Conservation (phyloP, 257 asterid species). For the Capsicum pubescens region DNA sequence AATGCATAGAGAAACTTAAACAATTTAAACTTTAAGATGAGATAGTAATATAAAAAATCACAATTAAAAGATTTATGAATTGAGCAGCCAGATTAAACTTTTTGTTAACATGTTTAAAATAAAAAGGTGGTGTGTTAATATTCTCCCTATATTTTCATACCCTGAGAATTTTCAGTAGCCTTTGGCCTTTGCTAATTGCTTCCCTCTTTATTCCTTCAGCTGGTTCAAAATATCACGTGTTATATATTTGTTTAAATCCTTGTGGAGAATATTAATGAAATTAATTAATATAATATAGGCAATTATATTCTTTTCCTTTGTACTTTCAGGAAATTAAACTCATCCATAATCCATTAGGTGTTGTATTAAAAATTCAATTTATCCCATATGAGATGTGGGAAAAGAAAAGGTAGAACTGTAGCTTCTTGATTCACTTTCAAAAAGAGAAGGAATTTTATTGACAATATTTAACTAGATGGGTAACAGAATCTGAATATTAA, state of each 20-base stretch:
- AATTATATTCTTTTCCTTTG: neutral
- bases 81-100: too few relatives aligned
- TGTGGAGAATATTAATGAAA: neutral
- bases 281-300: neutral
- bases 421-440: neutral
- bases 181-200: neutral
- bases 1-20: neutral
- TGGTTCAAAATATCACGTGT: neutral
- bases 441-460: neutral
- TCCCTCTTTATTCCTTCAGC: neutral
- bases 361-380: neutral
- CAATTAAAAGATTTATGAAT: too few relatives aligned
- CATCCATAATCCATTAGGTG: neutral
- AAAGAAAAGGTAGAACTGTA: too few relatives aligned
- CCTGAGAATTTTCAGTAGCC: neutral
- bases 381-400: too few relatives aligned
- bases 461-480: neutral
- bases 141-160: neutral
- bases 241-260: neutral
- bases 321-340: neutral
- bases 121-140: neutral
- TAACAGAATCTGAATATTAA: neutral
- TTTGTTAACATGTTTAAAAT: too few relatives aligned
- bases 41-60: neutral
- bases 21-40: too few relatives aligned